Percentiles rank a stretch among this genome's conserved stretches.
phyloP scores from a whole-genome alignment of 2,329 filamentous ascomycete species.

The Pseudogymnoascus sp. region DNA sequence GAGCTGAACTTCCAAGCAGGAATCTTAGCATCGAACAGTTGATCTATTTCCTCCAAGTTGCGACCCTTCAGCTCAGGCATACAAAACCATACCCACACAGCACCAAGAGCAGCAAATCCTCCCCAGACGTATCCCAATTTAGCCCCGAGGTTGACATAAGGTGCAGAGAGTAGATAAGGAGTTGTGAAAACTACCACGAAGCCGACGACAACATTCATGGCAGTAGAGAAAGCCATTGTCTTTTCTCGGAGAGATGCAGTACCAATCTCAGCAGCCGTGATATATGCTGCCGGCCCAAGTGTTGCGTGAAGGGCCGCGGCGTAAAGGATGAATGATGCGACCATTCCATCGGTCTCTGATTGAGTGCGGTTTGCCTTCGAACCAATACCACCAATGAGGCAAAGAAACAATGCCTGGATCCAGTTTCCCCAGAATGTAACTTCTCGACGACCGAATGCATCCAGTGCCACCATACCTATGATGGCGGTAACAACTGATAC shows the following conservation, averaged over 20 bases:
- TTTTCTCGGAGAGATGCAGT: constrained; percentile 16
- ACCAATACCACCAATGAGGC: constrained; percentile 13
- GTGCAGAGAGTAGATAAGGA: constrained; percentile 16
- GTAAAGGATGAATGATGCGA: constrained; percentile 13
- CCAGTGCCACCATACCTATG: not conserved
- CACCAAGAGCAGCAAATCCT: constrained; percentile 8
- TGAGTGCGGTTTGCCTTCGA: not conserved
- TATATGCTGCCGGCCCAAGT: constrained; percentile 10
- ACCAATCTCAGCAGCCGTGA: constrained; percentile 18
- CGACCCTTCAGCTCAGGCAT: constrained; percentile 18
- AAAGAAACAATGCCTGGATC: constrained; percentile 9
- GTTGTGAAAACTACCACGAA: constrained; percentile 18
- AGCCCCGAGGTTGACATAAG: constrained; percentile 13
- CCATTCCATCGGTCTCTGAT: constrained; percentile 9
- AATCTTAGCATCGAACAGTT: constrained; percentile 24
- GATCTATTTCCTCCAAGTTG: constrained; percentile 18
- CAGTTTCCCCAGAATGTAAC: not conserved
- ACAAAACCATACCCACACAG: constrained; percentile 12
- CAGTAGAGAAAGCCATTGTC: constrained; percentile 18
- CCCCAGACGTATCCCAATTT: constrained; percentile 15
- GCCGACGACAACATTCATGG: constrained; percentile 18
- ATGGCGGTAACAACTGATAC: not conserved
- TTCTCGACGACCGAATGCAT: not conserved
- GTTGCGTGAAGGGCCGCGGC: constrained; percentile 14
- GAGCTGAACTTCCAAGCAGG: constrained; percentile 3